A percentile compares a stretch with the other conserved stretches of the same genome.
Evolutionary conservation across 2,329 filamentous ascomycete genomes (phyloP).

Genomic region (Escovopsis weberi): DNA sequence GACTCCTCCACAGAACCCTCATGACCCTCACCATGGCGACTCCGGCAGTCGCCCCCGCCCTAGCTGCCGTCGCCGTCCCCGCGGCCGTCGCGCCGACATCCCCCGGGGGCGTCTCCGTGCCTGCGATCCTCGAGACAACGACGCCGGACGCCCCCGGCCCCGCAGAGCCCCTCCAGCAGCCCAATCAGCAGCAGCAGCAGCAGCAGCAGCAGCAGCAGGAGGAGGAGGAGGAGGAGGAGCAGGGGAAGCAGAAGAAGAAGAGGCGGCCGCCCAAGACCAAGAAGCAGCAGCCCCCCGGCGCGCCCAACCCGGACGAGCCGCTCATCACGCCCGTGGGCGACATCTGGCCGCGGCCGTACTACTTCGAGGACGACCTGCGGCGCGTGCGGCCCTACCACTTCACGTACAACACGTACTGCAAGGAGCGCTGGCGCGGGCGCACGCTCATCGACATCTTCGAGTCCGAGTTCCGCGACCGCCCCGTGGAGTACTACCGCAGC

Average conservation of each 20-base stretch:
- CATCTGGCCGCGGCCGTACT: constrained; percentile 54
- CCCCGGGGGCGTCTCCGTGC: neutral
- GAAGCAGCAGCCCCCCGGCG: neutral
- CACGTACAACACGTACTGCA: constrained; percentile 91
- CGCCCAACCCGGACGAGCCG: constrained; percentile 1
- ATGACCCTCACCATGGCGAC: constrained; percentile 6
- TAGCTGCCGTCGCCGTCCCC: neutral
- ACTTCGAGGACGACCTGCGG: constrained; percentile 68
- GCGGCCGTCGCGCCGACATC: neutral
- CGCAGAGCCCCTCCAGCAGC: neutral
- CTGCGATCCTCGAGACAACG: neutral
- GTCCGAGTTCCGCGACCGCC: constrained; percentile 81
- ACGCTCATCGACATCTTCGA: constrained; percentile 76
- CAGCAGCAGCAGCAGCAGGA: neutral
- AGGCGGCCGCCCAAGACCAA: neutral
- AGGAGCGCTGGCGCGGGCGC: constrained; percentile 79
- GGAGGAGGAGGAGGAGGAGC: neutral
- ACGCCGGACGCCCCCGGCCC: neutral
- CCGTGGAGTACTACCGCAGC: constrained; percentile 71
- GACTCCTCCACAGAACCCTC: constrained; percentile 4
- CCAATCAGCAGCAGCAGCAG: neutral
- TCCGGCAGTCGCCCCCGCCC: neutral
- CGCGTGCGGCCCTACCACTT: constrained; percentile 78
- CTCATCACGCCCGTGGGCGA: constrained; percentile 21
- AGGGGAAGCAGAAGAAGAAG: neutral